Evolutionary conservation across 2,329 filamentous ascomycete species (phyloP), one percentile per base, ranked within the genome.

Genomic region (Kalaharituber pfeilii): DNA sequence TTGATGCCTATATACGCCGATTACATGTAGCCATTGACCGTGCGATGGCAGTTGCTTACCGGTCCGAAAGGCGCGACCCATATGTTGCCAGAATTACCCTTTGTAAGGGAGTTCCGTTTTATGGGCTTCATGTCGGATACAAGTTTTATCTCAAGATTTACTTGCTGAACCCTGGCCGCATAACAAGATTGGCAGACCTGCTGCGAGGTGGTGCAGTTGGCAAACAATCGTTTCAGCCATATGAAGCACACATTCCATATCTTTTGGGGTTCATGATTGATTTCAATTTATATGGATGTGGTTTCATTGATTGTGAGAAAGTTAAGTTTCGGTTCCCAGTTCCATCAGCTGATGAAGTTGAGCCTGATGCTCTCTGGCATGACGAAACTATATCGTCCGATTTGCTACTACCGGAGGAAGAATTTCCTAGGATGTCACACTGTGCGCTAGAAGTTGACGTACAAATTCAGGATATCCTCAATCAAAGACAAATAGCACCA

Each of bases 241-340:
- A 91, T 65, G 91, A 98, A 69, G 87, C 85, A 18, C 93, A 98
- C 66, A 68, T 96, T 58, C 86, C 94, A 65, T 96, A 88, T 66
- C 71, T 95, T 7, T 74, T 91, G 8, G 93, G 98, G 69, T 98
- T 93, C 78, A 96, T 98, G 91, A 84, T 82, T 60, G 93, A 98
- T 67, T 98, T 93, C 72, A 98, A 95, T 66, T 72, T 98, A 61
- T 96, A 94, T 67, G 93, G 93, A 5, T 98, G 91, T 66, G 82
- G 80, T 54, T 93, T 89, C 63, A 79, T 96, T 60, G 78, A 89
- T 56, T 82, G 80, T 50, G 72, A 72, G 8, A 84, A 79, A 59
- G 78, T 81, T 1, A 74, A 70, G 26, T 95, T 94, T 65, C 79
- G 91, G 53, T 73, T 73, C 2, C 87, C 87, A 0, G 72, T 95